These are phyloP conservation scores for Achaetomiella virescens DNA, from an alignment of 495 filamentous ascomycete species.

Conservation along the genomic window DNA sequence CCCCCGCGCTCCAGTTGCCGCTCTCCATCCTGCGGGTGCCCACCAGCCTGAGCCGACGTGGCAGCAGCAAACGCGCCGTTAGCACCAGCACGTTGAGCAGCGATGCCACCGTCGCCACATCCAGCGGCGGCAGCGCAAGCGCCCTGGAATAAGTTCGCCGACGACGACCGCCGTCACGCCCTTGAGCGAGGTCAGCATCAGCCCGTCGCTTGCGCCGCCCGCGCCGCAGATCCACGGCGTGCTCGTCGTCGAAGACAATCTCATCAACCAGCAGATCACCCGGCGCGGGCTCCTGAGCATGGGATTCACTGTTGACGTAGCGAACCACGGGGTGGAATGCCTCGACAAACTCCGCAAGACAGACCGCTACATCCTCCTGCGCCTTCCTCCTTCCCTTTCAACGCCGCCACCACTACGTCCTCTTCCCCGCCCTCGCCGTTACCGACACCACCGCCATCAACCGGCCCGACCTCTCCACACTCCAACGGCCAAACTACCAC, in stretches of 20 bases:
- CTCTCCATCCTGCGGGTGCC: constrained; percentile 10
- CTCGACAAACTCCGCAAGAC: constrained; percentile 44
- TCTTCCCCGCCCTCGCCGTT: not conserved
- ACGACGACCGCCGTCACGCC: not conserved
- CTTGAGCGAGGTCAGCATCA: not conserved
- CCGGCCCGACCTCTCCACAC: constrained; percentile 8
- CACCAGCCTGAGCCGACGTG: not conserved
- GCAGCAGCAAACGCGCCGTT: not conserved
- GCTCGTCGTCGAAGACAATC: constrained; percentile 70
- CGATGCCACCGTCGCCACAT: not conserved
- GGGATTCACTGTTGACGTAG: constrained; percentile 60
- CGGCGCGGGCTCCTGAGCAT: constrained; percentile 55
- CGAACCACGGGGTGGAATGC: constrained; percentile 72
- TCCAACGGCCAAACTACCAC: no score
- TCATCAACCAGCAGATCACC: constrained; percentile 67
- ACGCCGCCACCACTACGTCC: not conserved
- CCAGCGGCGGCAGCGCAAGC: not conserved
- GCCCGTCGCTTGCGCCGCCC: not conserved
- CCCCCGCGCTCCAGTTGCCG: constrained; percentile 12
- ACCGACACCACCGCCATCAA: constrained; percentile 7
- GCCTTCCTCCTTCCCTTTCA: constrained; percentile 20
- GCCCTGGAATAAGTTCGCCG: not conserved
- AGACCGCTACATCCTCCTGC: constrained; percentile 26
- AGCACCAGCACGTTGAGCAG: constrained; percentile 9
- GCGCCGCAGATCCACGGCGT: constrained; percentile 35